Evolutionary conservation across 163 green algal species (phyloP).

Genomic region (Trebouxia gelatinosa): DNA sequence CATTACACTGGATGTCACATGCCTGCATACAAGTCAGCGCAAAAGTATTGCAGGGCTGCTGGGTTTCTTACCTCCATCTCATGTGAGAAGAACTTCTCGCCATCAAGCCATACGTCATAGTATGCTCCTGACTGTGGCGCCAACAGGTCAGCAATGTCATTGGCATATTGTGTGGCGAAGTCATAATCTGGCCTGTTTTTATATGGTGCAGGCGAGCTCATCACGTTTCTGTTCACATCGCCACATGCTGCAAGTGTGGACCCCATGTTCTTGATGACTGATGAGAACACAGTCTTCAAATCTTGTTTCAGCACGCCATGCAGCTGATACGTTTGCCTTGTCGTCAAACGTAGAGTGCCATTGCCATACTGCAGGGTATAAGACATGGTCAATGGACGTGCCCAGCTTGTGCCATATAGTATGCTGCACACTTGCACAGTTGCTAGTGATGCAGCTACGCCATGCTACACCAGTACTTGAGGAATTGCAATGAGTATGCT

Average conservation of each 20-base stretch:
- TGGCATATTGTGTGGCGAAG: constrained; percentile 71
- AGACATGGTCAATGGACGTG: neutral
- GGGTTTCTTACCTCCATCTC: constrained; percentile 74
- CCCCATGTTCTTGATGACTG: constrained; percentile 98
- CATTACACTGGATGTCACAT: neutral
- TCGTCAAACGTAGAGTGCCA: constrained; percentile 96
- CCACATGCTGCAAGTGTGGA: constrained; percentile 95
- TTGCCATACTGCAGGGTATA: constrained; percentile 86
- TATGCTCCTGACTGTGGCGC: constrained; percentile 96
- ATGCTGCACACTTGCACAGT: neutral
- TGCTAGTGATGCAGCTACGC: neutral
- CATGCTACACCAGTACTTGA: no score
- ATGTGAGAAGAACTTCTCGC: constrained; percentile 92
- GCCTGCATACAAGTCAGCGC: neutral
- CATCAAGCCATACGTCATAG: constrained; percentile 99
- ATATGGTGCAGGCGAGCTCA: constrained; percentile 80
- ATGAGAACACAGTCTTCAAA: constrained; percentile 97
- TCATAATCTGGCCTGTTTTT: constrained; percentile 86
- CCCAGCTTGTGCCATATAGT: neutral
- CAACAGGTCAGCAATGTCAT: constrained; percentile 96
- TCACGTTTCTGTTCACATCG: constrained; percentile 98
- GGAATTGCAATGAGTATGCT: no score
- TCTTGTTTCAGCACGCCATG: constrained; percentile 98
- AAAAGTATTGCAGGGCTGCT: neutral
- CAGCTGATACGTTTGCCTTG: constrained; percentile 97